These are phyloP conservation scores for Colletotrichum karsti DNA, from an alignment of 2,329 filamentous ascomycete species.

Conservation along the genomic window DNA sequence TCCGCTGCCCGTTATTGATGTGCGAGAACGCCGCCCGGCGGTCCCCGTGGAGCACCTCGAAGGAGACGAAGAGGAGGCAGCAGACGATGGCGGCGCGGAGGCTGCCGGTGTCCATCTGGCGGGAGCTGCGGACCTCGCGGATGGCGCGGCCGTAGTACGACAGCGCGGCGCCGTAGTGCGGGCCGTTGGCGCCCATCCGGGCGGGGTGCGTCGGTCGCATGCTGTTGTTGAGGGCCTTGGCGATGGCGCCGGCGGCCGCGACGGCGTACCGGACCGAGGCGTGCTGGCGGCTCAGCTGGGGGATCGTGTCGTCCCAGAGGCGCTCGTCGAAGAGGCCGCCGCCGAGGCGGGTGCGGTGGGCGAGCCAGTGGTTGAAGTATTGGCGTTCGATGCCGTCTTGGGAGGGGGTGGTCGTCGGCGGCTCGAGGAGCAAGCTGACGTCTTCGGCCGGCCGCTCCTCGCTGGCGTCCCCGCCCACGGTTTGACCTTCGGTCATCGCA, in stretches of 20 bases:
- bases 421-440: background rate
- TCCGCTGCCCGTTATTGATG: slow-evolving; percentile 44
- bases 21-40: slow-evolving; percentile 42
- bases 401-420: slow-evolving; percentile 20
- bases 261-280: slow-evolving; percentile 45
- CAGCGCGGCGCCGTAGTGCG: slow-evolving; percentile 41
- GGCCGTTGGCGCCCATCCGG: slow-evolving; percentile 16
- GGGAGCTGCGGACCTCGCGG: slow-evolving; percentile 34
- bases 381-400: slow-evolving; percentile 30
- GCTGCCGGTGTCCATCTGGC: slow-evolving; percentile 23
- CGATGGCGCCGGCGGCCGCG: slow-evolving; percentile 45
- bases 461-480: too few species aligned
- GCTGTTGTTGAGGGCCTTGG: slow-evolving; percentile 30
- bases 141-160: slow-evolving; percentile 43
- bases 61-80: slow-evolving; percentile 47
- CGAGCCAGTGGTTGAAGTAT: slow-evolving; percentile 38
- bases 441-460: too few species aligned
- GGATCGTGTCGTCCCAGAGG: slow-evolving; percentile 46
- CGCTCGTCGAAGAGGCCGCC: slow-evolving; percentile 40
- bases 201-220: slow-evolving; percentile 13
- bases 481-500: too few species aligned
- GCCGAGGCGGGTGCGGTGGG: slow-evolving; percentile 32
- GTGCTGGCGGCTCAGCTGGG: slow-evolving; percentile 41
- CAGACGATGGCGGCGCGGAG: slow-evolving; percentile 41
- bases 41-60: slow-evolving; percentile 47